Base-by-base conservation (phyloP, 768 basidiomycete species). In the Macrolepiota fuliginosa region DNA sequence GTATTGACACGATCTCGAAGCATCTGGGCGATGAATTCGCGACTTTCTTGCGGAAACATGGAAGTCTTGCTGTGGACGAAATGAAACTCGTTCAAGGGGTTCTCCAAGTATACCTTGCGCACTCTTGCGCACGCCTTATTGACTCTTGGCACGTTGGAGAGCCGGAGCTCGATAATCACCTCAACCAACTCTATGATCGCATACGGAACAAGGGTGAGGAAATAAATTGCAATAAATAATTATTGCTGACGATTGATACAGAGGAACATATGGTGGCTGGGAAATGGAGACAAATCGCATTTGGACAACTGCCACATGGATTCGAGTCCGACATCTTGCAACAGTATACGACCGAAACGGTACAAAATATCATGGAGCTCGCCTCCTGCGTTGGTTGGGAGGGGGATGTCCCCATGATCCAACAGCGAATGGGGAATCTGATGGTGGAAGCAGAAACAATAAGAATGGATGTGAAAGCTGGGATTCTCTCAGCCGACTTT, bases 231-330 rank as follows among this genome's bases (percentile, higher is more conserved):
- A 11, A 24, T 49, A 17, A 13, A 25, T 15, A 2, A 13, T 15
- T 15, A 19, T 19, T 37, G 19, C 32, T 27, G 24, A 52, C 4
- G 27, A 24, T 25, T 39, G 19, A 59, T 12, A 6, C 12, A 63
- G 59, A 64, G 56, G 54, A 65, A 37, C 54, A 57, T 52, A 37
- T 50, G 51, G 71, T 79, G 25, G 70, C 74, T 27, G 84, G 81
- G 47, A 74, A 79, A 39, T 85, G 83, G 83, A 77, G 83, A 58
- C 78, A 82, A 32, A 66, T 85, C 62, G 83, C 83, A 2, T 66
- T 57, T 36, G 27, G 53, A 4, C 59, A 66, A 49, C 1, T 49
- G 3, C 53, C 53, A 47, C 52, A 54, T 5, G 60, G 53, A 11
- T 2, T 15, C 32, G n/a, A 32, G 17, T 27, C 35, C 6, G 25